These are phyloP conservation scores for Sporisorium reilianum DNA, from an alignment of 1,284 basidiomycete species.

Conservation along the genomic window DNA sequence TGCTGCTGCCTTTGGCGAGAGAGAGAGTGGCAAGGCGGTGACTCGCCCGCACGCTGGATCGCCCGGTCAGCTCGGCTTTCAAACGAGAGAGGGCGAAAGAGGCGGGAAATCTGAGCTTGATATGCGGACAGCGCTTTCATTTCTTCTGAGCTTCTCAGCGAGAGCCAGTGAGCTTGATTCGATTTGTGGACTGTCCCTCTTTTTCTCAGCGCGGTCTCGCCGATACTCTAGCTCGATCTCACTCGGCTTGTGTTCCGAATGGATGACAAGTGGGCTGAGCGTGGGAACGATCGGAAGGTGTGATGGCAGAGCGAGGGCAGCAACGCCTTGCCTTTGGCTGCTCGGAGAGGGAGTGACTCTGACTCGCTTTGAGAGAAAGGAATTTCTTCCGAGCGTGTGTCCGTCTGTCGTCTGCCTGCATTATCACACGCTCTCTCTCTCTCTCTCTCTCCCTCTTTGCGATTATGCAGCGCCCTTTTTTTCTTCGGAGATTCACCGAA, in stretches of 20 bases:
- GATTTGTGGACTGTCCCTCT: neutral
- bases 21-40: neutral
- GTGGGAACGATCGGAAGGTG: neutral
- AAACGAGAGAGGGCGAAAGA: neutral
- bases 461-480: no score
- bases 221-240: neutral
- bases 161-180: constrained; percentile 4
- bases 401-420: no score
- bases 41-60: constrained; percentile 3
- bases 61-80: constrained; percentile 20
- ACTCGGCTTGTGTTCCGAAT: neutral
- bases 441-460: no score
- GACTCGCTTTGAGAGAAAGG: neutral
- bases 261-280: neutral
- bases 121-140: neutral
- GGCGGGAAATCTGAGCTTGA: neutral
- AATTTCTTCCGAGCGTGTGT: no score
- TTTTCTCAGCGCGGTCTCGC: neutral
- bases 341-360: neutral
- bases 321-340: no score
- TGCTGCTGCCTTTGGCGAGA: no score
- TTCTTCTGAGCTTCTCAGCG: no score
- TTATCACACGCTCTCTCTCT: no score
- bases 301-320: neutral
- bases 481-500: constrained; percentile 29